Evolutionary conservation across 768 basidiomycete species (phyloP).

Genomic region (Auriscalpium microsporum): DNA sequence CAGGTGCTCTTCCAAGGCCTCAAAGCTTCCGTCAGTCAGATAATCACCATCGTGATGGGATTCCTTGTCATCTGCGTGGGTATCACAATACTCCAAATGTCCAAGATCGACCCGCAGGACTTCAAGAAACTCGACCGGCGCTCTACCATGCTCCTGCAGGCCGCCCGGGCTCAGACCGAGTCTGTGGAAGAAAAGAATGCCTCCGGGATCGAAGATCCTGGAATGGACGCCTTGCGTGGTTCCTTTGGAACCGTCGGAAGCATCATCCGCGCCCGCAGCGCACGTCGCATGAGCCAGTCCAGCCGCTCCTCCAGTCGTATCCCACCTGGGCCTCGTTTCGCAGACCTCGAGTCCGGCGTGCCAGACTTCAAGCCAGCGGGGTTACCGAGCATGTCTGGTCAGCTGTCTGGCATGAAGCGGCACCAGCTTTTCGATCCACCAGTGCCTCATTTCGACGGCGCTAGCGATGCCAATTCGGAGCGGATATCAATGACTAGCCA

Average conservation of each 20-base stretch:
- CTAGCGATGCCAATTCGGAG: constrained; percentile 29
- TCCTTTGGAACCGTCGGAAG: constrained; percentile 88
- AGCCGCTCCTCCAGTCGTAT: constrained; percentile 17
- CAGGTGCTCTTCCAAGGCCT: constrained; percentile 88
- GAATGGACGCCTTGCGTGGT: constrained; percentile 86
- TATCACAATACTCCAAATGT: constrained; percentile 93
- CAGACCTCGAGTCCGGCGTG: constrained; percentile 36
- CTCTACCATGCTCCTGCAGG: constrained; percentile 85
- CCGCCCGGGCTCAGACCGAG: constrained; percentile 66
- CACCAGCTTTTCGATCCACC: constrained; percentile 89
- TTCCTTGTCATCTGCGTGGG: constrained; percentile 89
- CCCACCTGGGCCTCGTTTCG: neutral
- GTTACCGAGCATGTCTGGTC: neutral
- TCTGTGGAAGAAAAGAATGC: constrained; percentile 55
- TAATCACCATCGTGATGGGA: constrained; percentile 86
- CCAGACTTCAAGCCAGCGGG: constrained; percentile 12
- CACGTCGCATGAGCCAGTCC: constrained; percentile 28
- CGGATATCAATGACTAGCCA: constrained; percentile 28
- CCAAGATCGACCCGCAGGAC: constrained; percentile 80
- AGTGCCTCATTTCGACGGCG: constrained; percentile 35
- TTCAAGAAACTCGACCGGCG: constrained; percentile 77
- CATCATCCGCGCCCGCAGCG: constrained; percentile 48
- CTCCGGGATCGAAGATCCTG: constrained; percentile 74
- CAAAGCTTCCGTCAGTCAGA: constrained; percentile 62
- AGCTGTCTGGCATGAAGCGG: constrained; percentile 47